Percentiles rank a stretch among this genome's conserved stretches.
Conservation (phyloP, 768 basidiomycete genomes). For the Pleurotus sapidus region DNA sequence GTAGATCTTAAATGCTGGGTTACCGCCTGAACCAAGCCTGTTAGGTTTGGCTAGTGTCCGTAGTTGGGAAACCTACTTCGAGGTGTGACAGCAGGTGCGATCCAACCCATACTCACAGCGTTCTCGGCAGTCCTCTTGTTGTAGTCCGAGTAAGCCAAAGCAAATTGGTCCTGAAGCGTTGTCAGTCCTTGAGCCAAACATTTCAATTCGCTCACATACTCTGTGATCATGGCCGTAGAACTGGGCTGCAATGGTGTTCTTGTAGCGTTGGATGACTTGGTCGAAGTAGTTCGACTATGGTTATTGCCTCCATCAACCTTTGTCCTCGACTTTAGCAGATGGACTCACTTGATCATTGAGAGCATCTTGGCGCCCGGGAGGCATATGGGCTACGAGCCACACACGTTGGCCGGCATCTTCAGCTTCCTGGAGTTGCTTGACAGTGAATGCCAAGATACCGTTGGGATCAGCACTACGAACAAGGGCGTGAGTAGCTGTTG, state of each 20-base stretch:
- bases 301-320: background rate
- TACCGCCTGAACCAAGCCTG: conserved; percentile 35
- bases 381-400: conserved; percentile 64
- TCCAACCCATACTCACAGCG: conserved; percentile 44
- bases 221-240: conserved; percentile 63
- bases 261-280: conserved; percentile 60
- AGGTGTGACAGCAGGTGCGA: conserved; percentile 58
- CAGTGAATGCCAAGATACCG: conserved; percentile 53
- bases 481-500: background rate
- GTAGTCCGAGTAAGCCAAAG: conserved; percentile 58
- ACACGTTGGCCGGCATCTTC: conserved; percentile 58
- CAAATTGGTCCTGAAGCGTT: conserved; percentile 48
- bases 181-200: background rate
- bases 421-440: conserved; percentile 52
- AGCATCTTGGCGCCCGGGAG: conserved; percentile 45
- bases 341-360: conserved; percentile 45
- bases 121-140: conserved; percentile 37
- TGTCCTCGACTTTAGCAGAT: too few relatives aligned
- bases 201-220: conserved; percentile 19
- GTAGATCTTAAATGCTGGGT: conserved; percentile 57
- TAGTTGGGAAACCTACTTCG: conserved; percentile 32
- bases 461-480: conserved; percentile 46
- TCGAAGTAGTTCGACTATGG: conserved; percentile 59
- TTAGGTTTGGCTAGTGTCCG: background rate
- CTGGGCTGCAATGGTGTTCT: conserved; percentile 53